Percentiles rank a stretch among this genome's conserved stretches.
phyloP scores from a whole-genome alignment of 768 basidiomycete genomes.

The Podaxis pistillaris region DNA sequence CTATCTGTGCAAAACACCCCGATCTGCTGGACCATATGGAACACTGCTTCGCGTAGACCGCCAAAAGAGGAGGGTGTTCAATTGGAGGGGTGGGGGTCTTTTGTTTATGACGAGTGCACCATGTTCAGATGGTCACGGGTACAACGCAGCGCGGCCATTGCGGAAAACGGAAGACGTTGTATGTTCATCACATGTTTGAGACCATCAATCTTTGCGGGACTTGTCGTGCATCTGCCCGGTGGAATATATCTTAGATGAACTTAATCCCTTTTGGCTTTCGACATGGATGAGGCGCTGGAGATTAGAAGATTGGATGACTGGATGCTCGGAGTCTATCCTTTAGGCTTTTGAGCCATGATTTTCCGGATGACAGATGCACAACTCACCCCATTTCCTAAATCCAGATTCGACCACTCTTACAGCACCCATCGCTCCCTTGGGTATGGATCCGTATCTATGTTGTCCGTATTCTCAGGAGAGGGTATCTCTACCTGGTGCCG shows the following conservation, averaged over 20 bases:
- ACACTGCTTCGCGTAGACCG: background rate
- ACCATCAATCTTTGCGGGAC: background rate
- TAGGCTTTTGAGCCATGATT: background rate
- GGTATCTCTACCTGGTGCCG: background rate
- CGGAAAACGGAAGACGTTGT: background rate
- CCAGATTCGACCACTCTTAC: background rate
- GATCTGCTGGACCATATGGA: background rate
- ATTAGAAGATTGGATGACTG: background rate
- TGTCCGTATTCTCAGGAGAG: background rate
- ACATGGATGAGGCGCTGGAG: background rate
- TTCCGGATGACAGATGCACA: background rate
- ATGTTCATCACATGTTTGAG: background rate
- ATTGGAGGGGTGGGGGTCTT: background rate
- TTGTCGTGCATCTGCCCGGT: background rate
- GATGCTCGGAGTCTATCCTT: background rate
- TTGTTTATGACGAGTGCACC: background rate
- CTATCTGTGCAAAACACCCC: background rate
- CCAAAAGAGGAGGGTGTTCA: background rate
- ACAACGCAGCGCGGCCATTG: background rate
- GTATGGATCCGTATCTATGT: background rate
- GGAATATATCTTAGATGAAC: background rate
- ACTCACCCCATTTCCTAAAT: background rate
- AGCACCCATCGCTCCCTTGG: background rate
- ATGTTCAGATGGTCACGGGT: background rate
- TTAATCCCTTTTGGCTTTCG: background rate